These are phyloP conservation scores for Claviceps pazoutovae DNA, from an alignment of 2,329 filamentous ascomycete species.

Conservation along the genomic window DNA sequence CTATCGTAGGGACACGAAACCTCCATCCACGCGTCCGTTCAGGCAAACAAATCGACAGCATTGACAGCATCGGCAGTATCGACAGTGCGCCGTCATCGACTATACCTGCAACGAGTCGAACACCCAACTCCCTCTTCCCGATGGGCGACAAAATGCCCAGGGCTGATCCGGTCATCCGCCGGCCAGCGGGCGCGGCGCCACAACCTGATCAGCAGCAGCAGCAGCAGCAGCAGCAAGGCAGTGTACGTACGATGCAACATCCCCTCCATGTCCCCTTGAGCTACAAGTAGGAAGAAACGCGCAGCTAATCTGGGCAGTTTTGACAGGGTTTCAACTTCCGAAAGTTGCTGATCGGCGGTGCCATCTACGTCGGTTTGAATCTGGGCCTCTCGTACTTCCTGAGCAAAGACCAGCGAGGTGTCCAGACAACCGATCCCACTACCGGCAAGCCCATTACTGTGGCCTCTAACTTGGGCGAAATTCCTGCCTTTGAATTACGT, in stretches of 20 bases:
- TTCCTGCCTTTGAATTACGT: conserved; percentile 52
- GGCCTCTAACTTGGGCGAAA: conserved; percentile 37
- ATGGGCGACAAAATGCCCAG: conserved; percentile 1
- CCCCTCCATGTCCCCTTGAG: background rate
- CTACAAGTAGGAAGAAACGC: background rate
- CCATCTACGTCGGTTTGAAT: conserved; percentile 47
- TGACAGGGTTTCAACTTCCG: conserved; percentile 24
- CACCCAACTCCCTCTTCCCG: background rate
- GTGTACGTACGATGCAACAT: conserved; percentile 9
- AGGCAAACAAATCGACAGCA: too few relatives aligned
- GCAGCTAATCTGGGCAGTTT: background rate
- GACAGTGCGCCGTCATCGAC: background rate
- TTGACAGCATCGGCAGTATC: too few relatives aligned
- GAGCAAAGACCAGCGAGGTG: conserved; percentile 32
- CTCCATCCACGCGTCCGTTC: background rate
- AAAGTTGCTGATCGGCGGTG: conserved; percentile 37
- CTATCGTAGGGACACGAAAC: too few relatives aligned
- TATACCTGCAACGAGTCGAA: background rate
- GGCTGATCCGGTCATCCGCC: conserved; percentile 1
- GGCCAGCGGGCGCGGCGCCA: conserved; percentile 12
- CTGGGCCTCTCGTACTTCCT: conserved; percentile 39
- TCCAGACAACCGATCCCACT: conserved; percentile 32
- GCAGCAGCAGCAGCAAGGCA: conserved; percentile 10
- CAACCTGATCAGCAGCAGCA: background rate
- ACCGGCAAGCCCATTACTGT: conserved; percentile 39